phyloP scores from a whole-genome alignment of 345 rosid species.

The Brassica nigra region DNA sequence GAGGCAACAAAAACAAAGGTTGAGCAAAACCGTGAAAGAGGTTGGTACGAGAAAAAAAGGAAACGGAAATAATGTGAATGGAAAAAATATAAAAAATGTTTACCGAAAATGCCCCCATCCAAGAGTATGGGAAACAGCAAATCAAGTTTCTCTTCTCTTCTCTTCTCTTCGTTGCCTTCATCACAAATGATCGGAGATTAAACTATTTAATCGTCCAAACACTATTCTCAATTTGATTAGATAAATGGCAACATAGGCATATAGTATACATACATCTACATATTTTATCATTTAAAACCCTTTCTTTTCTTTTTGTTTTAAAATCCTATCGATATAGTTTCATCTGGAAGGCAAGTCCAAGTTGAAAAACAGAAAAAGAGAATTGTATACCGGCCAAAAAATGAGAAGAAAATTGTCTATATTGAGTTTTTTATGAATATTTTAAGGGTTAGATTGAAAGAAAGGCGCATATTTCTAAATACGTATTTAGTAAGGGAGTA shows the following conservation, averaged over 20 bases:
- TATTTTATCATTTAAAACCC: not conserved
- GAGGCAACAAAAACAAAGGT: not conserved
- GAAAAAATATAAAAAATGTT: conserved; percentile 40
- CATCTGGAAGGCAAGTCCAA: not conserved
- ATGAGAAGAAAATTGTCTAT: not conserved
- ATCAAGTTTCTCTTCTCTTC: not conserved
- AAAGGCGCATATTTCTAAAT: not conserved
- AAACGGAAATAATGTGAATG: conserved; percentile 61
- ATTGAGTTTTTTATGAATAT: not conserved
- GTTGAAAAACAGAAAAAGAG: not conserved
- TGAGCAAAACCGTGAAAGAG: conserved; percentile 34
- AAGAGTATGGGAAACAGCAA: conserved; percentile 67
- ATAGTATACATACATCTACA: not conserved
- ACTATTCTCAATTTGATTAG: not conserved
- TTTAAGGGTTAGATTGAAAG: not conserved
- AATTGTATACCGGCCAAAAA: not conserved
- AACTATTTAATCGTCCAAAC: not conserved
- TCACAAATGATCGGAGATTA: not conserved
- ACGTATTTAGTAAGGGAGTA: conserved; percentile 7
- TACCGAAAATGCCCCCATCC: conserved; percentile 69
- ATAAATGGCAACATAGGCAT: not conserved
- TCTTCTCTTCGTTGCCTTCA: not conserved
- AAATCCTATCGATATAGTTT: not conserved
- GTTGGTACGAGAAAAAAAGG: conserved; percentile 51
- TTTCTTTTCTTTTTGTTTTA: not conserved